Conservation (phyloP, 2,329 filamentous ascomycete species). For the Paraphaeosphaeria sporulosa region DNA sequence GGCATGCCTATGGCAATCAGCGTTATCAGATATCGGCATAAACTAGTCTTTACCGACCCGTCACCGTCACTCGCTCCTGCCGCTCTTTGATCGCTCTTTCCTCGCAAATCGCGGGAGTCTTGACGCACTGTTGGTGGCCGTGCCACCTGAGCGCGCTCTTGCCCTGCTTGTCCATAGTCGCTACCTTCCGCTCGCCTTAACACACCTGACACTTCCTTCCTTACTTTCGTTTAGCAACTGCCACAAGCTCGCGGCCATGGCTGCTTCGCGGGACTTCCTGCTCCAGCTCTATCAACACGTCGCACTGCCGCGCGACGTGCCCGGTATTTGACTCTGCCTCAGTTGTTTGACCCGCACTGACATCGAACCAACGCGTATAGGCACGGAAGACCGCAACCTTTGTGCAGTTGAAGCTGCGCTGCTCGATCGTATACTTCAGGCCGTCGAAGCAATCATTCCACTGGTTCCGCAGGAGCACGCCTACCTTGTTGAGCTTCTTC, state of each 20-base stretch:
- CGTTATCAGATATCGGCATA: background rate
- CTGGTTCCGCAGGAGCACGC: slow-evolving; percentile 19
- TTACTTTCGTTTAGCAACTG: background rate
- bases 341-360: too few relatives aligned
- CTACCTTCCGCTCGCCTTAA: background rate
- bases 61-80: background rate
- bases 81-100: background rate
- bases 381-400: slow-evolving; percentile 40
- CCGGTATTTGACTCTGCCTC: slow-evolving; percentile 21
- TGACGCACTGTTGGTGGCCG: background rate
- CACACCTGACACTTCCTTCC: background rate
- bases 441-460: slow-evolving; percentile 27
- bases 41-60: background rate
- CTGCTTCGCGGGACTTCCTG: slow-evolving; percentile 24
- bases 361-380: too few relatives aligned
- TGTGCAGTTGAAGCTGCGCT: slow-evolving; percentile 38
- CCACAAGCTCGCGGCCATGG: slow-evolving; percentile 24
- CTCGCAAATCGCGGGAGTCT: background rate
- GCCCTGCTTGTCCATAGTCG: background rate
- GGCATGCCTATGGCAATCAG: background rate
- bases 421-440: slow-evolving; percentile 35
- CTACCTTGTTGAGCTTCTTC: slow-evolving; percentile 23
- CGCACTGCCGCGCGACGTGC: slow-evolving; percentile 49
- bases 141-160: background rate
- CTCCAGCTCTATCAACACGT: slow-evolving; percentile 47